phyloP scores from a whole-genome alignment of 441 rosid genomes.

The Syzygium syzygioides region DNA sequence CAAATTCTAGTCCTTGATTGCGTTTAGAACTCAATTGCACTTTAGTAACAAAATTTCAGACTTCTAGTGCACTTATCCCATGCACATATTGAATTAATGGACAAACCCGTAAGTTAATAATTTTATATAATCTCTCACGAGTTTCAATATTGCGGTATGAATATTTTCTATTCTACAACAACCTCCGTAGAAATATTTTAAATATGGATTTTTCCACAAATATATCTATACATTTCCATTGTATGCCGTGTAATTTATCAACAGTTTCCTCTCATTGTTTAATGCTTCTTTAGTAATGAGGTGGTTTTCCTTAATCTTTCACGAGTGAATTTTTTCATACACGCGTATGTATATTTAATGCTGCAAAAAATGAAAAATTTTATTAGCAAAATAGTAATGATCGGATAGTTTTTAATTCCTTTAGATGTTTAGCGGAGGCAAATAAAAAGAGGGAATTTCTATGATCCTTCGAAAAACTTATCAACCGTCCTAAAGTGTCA shows the following conservation, averaged over 20 bases:
- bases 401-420: fast-evolving
- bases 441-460: neutral
- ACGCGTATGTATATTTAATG: too few relatives aligned
- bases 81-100: neutral
- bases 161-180: neutral
- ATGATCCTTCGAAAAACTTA: neutral
- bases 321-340: too few relatives aligned
- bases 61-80: too few relatives aligned
- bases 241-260: fast-evolving
- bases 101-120: neutral
- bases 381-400: neutral
- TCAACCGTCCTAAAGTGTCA: neutral
- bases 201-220: neutral
- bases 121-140: neutral
- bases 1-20: too few relatives aligned
- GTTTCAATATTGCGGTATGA: fast-evolving
- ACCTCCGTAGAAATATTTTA: neutral
- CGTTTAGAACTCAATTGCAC: too few relatives aligned
- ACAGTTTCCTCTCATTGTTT: neutral
- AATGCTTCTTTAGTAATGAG: neutral
- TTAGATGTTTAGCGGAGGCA: fast-evolving
- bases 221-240: neutral
- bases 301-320: neutral
- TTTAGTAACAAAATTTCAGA: too few relatives aligned
- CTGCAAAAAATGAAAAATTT: neutral